Evolutionary conservation across 495 filamentous ascomycete genomes (phyloP).

Genomic region (Pseudevernia furfuracea): DNA sequence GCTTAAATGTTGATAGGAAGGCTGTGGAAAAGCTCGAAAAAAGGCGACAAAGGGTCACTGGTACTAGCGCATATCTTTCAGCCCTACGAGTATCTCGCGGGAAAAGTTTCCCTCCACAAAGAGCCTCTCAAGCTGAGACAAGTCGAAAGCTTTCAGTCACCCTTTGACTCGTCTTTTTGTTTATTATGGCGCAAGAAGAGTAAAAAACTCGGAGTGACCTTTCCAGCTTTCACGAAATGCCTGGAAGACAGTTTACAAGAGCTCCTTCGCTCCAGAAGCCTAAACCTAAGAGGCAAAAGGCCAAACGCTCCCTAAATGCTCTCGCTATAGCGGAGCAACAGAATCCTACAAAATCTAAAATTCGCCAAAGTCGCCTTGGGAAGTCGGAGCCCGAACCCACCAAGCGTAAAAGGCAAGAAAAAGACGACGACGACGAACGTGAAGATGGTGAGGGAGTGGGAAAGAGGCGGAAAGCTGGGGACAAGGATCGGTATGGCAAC

Average conservation of each 20-base stretch:
- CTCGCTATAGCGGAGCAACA: slow-evolving; percentile 72
- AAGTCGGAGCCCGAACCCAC: slow-evolving; percentile 42
- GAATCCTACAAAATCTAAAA: slow-evolving; percentile 41
- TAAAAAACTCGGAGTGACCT: background rate
- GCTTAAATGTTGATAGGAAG: background rate
- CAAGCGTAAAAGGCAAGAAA: slow-evolving; percentile 40
- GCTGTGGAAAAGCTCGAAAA: background rate
- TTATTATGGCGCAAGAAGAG: background rate
- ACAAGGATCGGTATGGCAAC: slow-evolving; percentile 21
- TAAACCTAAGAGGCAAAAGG: slow-evolving; percentile 40
- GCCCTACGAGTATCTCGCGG: slow-evolving; percentile 20
- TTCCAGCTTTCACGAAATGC: slow-evolving; percentile 43
- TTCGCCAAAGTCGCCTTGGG: slow-evolving; percentile 52
- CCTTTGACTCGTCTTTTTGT: background rate
- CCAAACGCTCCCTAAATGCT: slow-evolving; percentile 64
- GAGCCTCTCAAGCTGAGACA: background rate
- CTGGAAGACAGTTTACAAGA: slow-evolving; percentile 58
- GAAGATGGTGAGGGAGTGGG: slow-evolving; percentile 39
- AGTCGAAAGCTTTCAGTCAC: background rate
- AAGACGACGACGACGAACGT: slow-evolving; percentile 42
- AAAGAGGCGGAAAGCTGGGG: slow-evolving; percentile 31
- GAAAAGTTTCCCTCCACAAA: slow-evolving; percentile 9
- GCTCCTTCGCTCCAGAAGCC: slow-evolving; percentile 37
- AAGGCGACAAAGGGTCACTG: background rate
- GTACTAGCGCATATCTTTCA: slow-evolving; percentile 12